A percentile compares a stretch with the other conserved stretches of the same genome.
Conservation (phyloP, 768 basidiomycete genomes). For the Leucocoprinus leucothites region DNA sequence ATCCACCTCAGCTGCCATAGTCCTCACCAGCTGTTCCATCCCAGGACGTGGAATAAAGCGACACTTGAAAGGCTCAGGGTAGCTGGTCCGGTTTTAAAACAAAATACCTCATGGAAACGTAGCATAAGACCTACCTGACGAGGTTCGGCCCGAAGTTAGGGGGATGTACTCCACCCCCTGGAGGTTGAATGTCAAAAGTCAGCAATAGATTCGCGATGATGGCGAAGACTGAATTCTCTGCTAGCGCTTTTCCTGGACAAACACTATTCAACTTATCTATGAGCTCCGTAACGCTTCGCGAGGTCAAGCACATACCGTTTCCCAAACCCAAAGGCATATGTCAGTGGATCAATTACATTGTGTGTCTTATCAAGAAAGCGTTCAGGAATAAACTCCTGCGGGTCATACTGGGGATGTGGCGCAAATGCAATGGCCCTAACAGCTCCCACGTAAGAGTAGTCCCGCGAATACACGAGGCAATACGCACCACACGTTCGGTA, state of each 20-base stretch:
- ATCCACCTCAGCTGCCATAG: neutral
- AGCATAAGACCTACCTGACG: neutral
- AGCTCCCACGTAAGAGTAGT: no score
- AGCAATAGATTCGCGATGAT: slow-evolving; percentile 11
- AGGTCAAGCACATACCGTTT: slow-evolving; percentile 1
- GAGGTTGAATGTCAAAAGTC: neutral
- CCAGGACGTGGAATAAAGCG: neutral
- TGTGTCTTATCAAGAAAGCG: slow-evolving; percentile 14
- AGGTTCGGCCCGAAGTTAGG: neutral
- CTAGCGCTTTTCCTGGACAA: slow-evolving; percentile 17
- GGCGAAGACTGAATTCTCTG: slow-evolving; percentile 15
- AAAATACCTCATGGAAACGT: neutral
- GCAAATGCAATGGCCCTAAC: slow-evolving; percentile 15
- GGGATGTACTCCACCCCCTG: neutral
- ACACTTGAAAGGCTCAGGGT: neutral
- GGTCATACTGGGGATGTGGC: slow-evolving; percentile 3
- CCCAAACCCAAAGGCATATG: slow-evolving; percentile 21
- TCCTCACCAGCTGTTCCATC: neutral
- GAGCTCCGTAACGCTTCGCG: neutral
- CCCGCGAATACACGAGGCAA: neutral
- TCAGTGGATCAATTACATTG: slow-evolving; percentile 10
- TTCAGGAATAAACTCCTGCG: slow-evolving; percentile 15
- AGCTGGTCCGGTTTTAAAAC: neutral
- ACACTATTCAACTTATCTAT: slow-evolving; percentile 13
- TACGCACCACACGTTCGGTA: slow-evolving; percentile 32